Percentiles rank a stretch among this genome's conserved stretches.
These are phyloP conservation scores for Tephrocybe sp. DNA, from an alignment of 768 basidiomycete species.

Conservation along the genomic window DNA sequence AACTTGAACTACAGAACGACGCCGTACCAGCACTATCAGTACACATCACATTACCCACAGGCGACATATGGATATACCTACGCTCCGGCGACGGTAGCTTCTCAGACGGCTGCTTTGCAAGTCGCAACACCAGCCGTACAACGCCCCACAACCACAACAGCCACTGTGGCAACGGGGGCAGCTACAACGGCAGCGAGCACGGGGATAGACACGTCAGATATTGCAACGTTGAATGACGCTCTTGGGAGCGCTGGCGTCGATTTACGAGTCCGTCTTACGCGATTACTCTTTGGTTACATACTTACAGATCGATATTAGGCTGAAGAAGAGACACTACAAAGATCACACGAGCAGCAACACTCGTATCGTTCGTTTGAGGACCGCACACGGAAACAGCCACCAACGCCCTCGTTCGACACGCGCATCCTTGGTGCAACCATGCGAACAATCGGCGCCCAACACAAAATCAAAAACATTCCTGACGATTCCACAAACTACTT, in stretches of 20 bases:
- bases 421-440: constrained; percentile 65
- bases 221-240: constrained; percentile 81
- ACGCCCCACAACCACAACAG: constrained; percentile 5
- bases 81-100: constrained; percentile 32
- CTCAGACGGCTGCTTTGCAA: constrained; percentile 24
- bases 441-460: constrained; percentile 62
- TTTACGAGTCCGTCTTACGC: constrained; percentile 53
- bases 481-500: constrained; percentile 78
- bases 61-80: constrained; percentile 50
- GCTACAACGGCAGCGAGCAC: constrained; percentile 24
- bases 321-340: constrained; percentile 81
- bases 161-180: too few species aligned
- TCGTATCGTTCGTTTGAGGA: constrained; percentile 72
- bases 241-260: constrained; percentile 87
- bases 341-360: constrained; percentile 60
- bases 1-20: constrained; percentile 35
- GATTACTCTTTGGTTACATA: background rate
- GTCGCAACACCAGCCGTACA: constrained; percentile 22
- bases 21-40: constrained; percentile 51
- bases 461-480: constrained; percentile 65
- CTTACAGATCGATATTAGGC: constrained; percentile 48
- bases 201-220: constrained; percentile 63
- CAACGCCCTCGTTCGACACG: constrained; percentile 68
- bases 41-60: constrained; percentile 44
- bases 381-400: constrained; percentile 75